Conservation (phyloP, 202 grass and related monocot genomes). For the Zoysia matrella region DNA sequence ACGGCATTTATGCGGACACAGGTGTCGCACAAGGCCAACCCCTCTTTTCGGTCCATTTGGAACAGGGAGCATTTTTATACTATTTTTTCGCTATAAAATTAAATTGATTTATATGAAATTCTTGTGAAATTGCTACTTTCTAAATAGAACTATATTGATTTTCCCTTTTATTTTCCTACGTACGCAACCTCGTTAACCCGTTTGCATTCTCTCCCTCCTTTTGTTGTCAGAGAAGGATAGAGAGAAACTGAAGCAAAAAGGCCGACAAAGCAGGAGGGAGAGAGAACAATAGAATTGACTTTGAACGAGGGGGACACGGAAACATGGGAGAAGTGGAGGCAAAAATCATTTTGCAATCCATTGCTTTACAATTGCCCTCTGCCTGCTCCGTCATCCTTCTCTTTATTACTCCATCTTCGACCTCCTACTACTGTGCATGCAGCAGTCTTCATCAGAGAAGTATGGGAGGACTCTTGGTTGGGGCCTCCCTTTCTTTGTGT, state of each 20-base stretch:
- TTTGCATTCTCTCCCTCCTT: background rate
- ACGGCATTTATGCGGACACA: conserved; percentile 48
- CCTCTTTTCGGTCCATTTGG: background rate
- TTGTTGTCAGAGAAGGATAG: conserved; percentile 23
- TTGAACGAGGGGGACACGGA: conserved; percentile 61
- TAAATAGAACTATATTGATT: too few species aligned
- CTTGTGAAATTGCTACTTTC: too few species aligned
- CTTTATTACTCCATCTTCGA: background rate
- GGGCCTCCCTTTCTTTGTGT: too few species aligned
- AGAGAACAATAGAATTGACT: conserved; percentile 66
- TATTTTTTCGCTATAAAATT: too few species aligned
- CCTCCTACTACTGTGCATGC: too few species aligned
- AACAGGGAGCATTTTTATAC: too few species aligned
- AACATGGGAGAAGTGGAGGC: conserved; percentile 50
- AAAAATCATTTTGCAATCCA: conserved; percentile 25
- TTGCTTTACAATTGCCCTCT: conserved; percentile 75
- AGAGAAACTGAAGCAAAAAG: background rate
- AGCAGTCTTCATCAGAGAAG: too few species aligned
- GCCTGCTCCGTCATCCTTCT: conserved; percentile 1
- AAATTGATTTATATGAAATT: too few species aligned
- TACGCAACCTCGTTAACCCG: background rate
- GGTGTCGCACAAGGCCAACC: conserved; percentile 33
- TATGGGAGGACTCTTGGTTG: too few species aligned
- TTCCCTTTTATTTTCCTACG: too few species aligned
- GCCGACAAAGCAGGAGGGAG: conserved; percentile 47